Evolutionary conservation across 176 grass and related monocot species (phyloP), one percentile per base, ranked within the genome.

Genomic region (Paspalum notatum): DNA sequence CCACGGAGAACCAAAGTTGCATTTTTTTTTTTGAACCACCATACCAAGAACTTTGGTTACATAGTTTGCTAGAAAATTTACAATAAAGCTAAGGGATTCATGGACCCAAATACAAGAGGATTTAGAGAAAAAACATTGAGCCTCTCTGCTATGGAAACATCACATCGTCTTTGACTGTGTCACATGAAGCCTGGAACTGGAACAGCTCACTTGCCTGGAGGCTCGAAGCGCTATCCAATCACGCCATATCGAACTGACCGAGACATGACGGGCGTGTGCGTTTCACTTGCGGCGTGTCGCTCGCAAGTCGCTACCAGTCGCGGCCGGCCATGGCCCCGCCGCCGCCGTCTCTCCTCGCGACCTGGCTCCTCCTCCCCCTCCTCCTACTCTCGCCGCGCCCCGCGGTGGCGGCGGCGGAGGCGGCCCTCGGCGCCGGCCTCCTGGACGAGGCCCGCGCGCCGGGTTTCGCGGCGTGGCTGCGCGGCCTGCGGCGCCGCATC

Each of bases 401-500:
- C 14, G 21, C 57, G 42, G 74, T 13, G 7, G 3, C 55, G 24
- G 5, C 56, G 12, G 0, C 48, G 10, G 4, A 48, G 32, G 11
- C 44, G n/a, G 22, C 21, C 8, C 54, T 59, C 25, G 78, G 21
- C 0, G 71, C 21, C 1, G 56, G 38, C 4, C 83, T 92, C 38
- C 73, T 92, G 32, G 78, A 41, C 10, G 42, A 41, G 38, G 85
- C 87, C 4, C 63, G 66, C 9, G 71, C 49, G 74, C 63, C 82
- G 18, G 82, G 61, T 21, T 92, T 90, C 65, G 63, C 79, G 4
- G 78, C 75, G 44, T 95, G 90, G 93, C 54, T 95, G 38, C 58
- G 25, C 32, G 60, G 74, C 27, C 39, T 80, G 20, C 68, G 87
- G 69, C 77, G 90, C 8, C 62, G 65, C 27, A 82, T 95, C 74